A percentile compares a stretch with the other conserved stretches of the same genome.
phyloP scores from a whole-genome alignment of 352 stramenopile genomes.

The Globisporangium splendens region DNA sequence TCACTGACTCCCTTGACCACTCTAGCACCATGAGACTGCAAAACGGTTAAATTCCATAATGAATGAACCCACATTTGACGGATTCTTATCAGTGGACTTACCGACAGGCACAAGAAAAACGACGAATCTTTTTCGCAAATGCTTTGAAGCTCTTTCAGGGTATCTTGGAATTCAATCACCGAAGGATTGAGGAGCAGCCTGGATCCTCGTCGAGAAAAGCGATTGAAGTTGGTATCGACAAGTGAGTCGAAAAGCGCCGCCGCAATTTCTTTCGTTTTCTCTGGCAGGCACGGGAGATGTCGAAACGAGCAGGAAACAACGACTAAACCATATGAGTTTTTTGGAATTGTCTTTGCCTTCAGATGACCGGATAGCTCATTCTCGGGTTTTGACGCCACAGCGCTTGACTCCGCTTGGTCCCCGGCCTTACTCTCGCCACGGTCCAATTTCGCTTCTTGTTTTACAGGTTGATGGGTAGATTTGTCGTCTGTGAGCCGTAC shows the following conservation, averaged over 20 bases:
- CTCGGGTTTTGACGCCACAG: background rate
- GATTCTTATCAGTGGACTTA: slow-evolving; percentile 18
- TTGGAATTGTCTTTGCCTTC: background rate
- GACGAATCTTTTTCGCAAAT: slow-evolving; percentile 37
- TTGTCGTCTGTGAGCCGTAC: background rate
- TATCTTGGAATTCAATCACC: slow-evolving; percentile 77
- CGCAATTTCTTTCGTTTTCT: slow-evolving; percentile 56
- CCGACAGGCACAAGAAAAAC: slow-evolving; percentile 65
- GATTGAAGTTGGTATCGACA: slow-evolving; percentile 43
- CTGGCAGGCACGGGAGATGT: slow-evolving; percentile 45
- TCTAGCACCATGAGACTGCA: slow-evolving; percentile 62
- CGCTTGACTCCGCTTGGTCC: background rate
- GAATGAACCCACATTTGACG: background rate
- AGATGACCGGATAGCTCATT: background rate
- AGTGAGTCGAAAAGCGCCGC: slow-evolving; percentile 50
- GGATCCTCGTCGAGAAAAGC: slow-evolving; percentile 43
- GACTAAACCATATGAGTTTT: slow-evolving; percentile 41
- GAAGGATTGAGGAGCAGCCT: slow-evolving; percentile 78
- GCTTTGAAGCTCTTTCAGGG: slow-evolving; percentile 53
- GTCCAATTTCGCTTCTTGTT: background rate
- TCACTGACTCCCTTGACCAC: slow-evolving; percentile 49
- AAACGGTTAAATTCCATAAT: background rate
- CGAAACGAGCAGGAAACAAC: slow-evolving; percentile 52
- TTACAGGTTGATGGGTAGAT: background rate
- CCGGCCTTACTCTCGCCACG: background rate